A percentile compares a stretch with the other conserved stretches of the same genome.
Conservation (phyloP, 345 rosid genomes). For the Boechera retrofracta region DNA sequence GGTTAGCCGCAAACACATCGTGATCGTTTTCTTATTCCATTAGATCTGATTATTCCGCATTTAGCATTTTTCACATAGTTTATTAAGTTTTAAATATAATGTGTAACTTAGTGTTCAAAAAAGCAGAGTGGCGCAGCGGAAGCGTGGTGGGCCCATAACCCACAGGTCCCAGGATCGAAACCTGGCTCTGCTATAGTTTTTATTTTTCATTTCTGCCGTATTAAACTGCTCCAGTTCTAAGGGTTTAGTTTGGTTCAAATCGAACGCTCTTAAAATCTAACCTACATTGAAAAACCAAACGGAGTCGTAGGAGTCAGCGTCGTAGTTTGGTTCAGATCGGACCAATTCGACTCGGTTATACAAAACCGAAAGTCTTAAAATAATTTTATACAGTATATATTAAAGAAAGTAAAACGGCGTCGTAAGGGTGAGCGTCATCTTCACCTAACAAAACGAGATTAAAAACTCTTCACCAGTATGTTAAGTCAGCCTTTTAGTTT, state of each 20-base stretch:
- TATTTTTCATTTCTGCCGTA: too few relatives aligned
- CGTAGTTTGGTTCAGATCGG: neutral
- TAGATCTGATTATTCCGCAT: neutral
- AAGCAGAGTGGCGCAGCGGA: conserved; percentile 92
- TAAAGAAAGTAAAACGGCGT: conserved; percentile 9
- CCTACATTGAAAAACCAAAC: too few relatives aligned
- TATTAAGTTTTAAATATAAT: too few relatives aligned
- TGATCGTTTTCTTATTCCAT: conserved; percentile 9
- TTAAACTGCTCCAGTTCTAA: neutral
- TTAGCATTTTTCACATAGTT: too few relatives aligned
- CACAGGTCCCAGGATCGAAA: conserved; percentile 89
- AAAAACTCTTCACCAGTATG: conserved; percentile 38
- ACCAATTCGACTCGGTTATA: neutral
- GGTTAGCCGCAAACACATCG: conserved; percentile 26
- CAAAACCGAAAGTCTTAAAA: neutral
- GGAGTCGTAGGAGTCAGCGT: too few relatives aligned
- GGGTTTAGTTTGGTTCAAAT: neutral
- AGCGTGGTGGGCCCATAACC: conserved; percentile 89
- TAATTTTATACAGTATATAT: too few relatives aligned
- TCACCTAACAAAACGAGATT: conserved; percentile 29
- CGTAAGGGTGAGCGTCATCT: conserved; percentile 43
- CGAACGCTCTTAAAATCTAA: neutral
- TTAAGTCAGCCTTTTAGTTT: conserved; percentile 22
- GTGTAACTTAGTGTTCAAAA: too few relatives aligned
- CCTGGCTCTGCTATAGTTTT: conserved; percentile 53